Percentiles rank a stretch among this genome's conserved stretches.
Conservation (phyloP, 345 rosid species). For the Mangifera indica region DNA sequence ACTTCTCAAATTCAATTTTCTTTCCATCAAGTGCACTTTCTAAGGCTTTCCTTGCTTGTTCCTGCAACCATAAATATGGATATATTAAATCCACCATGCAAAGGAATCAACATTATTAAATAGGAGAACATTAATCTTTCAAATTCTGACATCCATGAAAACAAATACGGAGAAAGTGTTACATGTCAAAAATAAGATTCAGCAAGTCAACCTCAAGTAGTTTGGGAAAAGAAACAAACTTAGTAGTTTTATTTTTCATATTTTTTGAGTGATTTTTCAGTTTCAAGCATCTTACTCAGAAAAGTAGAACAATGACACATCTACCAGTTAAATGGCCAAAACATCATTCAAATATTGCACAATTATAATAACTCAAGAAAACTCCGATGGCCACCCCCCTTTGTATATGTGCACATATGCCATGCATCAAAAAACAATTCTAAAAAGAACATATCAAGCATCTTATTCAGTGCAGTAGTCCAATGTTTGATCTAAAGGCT, state of each 20-base stretch:
- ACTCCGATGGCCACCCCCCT: neutral
- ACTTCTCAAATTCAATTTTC: conserved; percentile 77
- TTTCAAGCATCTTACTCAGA: neutral
- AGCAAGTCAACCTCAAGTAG: neutral
- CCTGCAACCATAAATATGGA: conserved; percentile 39
- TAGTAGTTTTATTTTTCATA: neutral
- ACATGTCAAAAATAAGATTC: neutral
- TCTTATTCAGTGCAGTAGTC: neutral
- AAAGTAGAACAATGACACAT: neutral
- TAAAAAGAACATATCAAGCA: neutral
- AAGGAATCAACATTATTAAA: neutral
- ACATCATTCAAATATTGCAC: neutral
- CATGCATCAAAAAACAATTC: neutral
- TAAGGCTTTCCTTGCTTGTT: conserved; percentile 83
- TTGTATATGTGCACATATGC: neutral
- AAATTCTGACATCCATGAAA: neutral
- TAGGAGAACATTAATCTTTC: neutral
- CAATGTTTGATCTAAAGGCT: neutral
- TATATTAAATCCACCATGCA: neutral
- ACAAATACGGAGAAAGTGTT: neutral
- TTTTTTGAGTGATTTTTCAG: neutral
- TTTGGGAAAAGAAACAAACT: neutral
- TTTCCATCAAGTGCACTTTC: conserved; percentile 94
- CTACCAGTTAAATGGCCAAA: neutral
- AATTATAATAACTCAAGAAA: conserved; percentile 4